These are phyloP conservation scores for Chrysosporium queenslandicum DNA, from an alignment of 2,329 filamentous ascomycete genomes.

Conservation along the genomic window DNA sequence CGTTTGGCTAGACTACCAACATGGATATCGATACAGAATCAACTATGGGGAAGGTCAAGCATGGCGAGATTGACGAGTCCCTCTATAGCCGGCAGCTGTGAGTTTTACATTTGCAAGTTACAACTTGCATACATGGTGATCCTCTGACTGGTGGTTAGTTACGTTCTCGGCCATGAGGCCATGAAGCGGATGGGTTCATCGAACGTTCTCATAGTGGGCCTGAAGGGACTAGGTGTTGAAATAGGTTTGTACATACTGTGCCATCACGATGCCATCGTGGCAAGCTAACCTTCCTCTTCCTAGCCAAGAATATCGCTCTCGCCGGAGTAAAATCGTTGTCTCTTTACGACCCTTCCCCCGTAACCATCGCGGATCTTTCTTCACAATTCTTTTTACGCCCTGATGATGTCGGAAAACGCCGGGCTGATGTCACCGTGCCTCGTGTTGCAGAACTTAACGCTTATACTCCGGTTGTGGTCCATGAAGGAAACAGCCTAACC, in stretches of 20 bases:
- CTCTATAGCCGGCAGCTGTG: slow-evolving; percentile 56
- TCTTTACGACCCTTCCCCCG: slow-evolving; percentile 78
- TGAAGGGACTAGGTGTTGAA: slow-evolving; percentile 92
- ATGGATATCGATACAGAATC: slow-evolving; percentile 54
- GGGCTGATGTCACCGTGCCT: slow-evolving; percentile 76
- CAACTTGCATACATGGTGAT: neutral
- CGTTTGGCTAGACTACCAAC: slow-evolving; percentile 39
- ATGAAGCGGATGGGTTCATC: slow-evolving; percentile 99
- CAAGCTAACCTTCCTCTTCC: neutral
- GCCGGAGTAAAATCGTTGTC: slow-evolving; percentile 97
- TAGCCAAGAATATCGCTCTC: slow-evolving; percentile 92
- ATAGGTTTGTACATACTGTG: slow-evolving; percentile 46
- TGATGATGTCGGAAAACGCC: slow-evolving; percentile 82
- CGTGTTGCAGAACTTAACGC: slow-evolving; percentile 90
- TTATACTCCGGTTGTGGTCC: slow-evolving; percentile 82
- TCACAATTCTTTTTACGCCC: slow-evolving; percentile 92
- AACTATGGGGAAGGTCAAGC: slow-evolving; percentile 51
- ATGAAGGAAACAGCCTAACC: slow-evolving; percentile 54
- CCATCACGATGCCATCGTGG: neutral
- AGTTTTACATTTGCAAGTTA: slow-evolving; percentile 15
- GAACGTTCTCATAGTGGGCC: slow-evolving; percentile 80
- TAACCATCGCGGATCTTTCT: slow-evolving; percentile 78
- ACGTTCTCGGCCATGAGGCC: slow-evolving; percentile 65
- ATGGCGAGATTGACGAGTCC: slow-evolving; percentile 58
- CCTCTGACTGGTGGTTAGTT: slow-evolving; percentile 31